Base-by-base conservation (phyloP, 2,329 filamentous ascomycete genomes). In the Pseudocercospora crystallina region DNA sequence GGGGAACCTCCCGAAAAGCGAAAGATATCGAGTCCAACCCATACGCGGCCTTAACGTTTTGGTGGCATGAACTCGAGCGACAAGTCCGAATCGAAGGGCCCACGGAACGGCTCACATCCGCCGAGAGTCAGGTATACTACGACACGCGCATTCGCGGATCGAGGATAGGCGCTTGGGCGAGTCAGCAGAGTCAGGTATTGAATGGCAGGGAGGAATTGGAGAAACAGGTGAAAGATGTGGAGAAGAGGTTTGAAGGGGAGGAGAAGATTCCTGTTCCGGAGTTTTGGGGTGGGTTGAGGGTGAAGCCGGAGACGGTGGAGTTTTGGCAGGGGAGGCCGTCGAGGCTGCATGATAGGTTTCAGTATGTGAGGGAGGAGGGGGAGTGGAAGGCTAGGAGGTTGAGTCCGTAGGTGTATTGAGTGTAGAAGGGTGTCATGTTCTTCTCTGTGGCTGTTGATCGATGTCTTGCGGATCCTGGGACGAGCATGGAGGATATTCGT, bases 281-380 rank as follows among this genome's bases (percentile, higher is more conserved):
- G 8, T 96, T 96, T 69, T 99, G 94, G 94, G 94, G 94, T 29
- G 94, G 94, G 0, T 68, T 96, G 69, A 83, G 92, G 61, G 81
- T 99, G 53, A 79, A 91, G 57, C 92, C 94, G 0, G 87, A 90
- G 65, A 82, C 83, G 62, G 80, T 99, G 42, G 94, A 99, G 79
- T 99, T 99, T 69, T 99, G 94, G 82, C 91, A 96, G 77, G 94
- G 94, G 2, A 81, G 94, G 63, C 81, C 89, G 67, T 96, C 86
- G 73, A 80, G 94, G 53, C 73, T 99, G 70, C 94, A 99, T 73
- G 94, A 99, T 77, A 86, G 94, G 17, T 97, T 99, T 69, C 80
- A 85, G 55, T 97, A 96, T 73, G 82, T 83, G 49, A 84, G 81
- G 68, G 20, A 61, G 41, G 45, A 70, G 61, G 9, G 69, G 61